Evolutionary conservation across 495 filamentous ascomycete species (phyloP), one percentile per base, ranked within the genome.

Genomic region (Bacidia gigantensis): DNA sequence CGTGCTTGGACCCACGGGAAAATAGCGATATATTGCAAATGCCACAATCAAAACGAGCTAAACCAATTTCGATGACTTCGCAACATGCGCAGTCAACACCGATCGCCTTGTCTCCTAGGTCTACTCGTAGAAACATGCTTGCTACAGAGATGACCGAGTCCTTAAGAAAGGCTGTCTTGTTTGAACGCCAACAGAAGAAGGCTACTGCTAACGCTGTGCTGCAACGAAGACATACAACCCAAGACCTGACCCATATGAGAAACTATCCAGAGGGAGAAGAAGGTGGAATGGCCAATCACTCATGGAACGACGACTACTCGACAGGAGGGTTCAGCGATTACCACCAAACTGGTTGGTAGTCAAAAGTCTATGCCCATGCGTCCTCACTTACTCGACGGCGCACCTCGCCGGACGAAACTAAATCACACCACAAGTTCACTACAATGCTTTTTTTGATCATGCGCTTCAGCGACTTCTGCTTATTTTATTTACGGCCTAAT

Each of bases 41-140:
- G 44, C 74, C 78, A 52, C 82, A 86, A 51, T 73, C 87, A 57
- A 80, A 86, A 53, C 76, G 83, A 25, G 83, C 90, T 3, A 89
- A 90, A 65, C 89, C 90, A 18, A 96, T 97, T 61, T 80, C 84
- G 62, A 77, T 84, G 72, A 83, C 82, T 26, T 83, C 79, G 12
- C 82, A 84, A 39, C 83, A 79, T 50, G 47, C 47, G 3, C 74
- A 76, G 46, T 78, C 81, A 18, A 81, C 83, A 53, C 79, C 79
- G 51, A 74, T 74, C 20, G 79, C 82, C 3, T 68, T 87, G 35
- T 96, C 92, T 5, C 92, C 92, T 0, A 78, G 87, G 52, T 95
- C 93, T 0, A 99, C 93, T 0, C 81, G 93, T 43, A 78, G 90
- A 42, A 94, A 99, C 67, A 99, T 99, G 92, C 78, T 99, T 51